Conservation (phyloP, 257 asterid species). For the Jacaranda mimosifolia region DNA sequence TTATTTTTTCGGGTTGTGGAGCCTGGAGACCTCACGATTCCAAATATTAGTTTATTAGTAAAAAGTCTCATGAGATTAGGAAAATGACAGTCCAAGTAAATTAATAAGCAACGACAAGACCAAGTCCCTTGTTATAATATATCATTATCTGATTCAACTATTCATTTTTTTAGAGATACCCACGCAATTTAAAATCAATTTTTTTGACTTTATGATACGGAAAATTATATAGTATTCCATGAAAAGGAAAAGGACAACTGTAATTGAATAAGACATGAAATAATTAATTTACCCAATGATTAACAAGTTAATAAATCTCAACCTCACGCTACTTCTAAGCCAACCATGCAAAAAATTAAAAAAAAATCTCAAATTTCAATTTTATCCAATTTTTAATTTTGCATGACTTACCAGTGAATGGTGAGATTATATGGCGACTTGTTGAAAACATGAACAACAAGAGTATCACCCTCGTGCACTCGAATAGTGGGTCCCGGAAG, state of each 20-base stretch:
- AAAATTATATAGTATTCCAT: not conserved
- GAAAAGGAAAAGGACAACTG: not conserved
- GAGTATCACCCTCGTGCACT: constrained; percentile 72
- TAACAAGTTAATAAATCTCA: not conserved
- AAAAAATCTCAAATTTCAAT: too few species aligned
- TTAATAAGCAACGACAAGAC: too few species aligned
- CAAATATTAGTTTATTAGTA: not conserved
- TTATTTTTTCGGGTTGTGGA: not conserved
- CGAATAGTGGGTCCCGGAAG: constrained; percentile 72
- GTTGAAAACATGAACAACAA: constrained; percentile 64
- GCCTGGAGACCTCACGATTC: not conserved
- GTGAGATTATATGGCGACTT: constrained; percentile 64
- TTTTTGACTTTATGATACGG: not conserved
- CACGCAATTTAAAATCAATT: too few species aligned
- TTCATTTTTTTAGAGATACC: too few species aligned
- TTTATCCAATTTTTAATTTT: too few species aligned
- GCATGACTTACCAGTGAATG: constrained; percentile 66
- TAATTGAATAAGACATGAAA: not conserved
- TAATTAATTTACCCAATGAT: not conserved
- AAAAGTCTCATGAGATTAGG: not conserved
- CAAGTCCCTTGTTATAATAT: too few species aligned
- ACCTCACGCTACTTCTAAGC: too few species aligned
- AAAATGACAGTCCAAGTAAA: not conserved
- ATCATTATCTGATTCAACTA: too few species aligned
- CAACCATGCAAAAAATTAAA: too few species aligned